Evolutionary conservation across 2,329 filamentous ascomycete species (phyloP).

Genomic region (Phialocephala subalpina): DNA sequence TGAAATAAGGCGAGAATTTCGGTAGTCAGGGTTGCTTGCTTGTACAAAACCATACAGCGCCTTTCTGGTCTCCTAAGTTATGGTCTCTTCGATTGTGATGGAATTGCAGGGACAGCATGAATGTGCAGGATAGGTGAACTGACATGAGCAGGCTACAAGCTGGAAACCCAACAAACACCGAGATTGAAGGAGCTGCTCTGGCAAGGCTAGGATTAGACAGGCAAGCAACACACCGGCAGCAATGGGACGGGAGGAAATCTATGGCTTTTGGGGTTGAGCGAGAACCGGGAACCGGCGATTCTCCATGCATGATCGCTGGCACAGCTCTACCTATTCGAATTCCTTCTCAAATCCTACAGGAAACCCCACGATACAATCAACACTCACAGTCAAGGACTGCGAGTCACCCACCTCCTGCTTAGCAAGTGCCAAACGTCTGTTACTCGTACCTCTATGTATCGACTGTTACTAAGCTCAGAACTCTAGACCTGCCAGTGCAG

Average conservation of each 20-base stretch:
- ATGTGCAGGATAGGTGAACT: neutral
- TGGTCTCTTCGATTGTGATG: neutral
- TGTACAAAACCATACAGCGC: constrained; percentile 45
- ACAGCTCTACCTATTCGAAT: too few species aligned
- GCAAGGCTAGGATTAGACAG: neutral
- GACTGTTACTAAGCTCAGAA: neutral
- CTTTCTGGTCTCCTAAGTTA: constrained; percentile 27
- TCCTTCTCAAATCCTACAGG: too few species aligned
- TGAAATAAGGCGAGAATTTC: constrained; percentile 36
- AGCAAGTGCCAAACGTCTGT: neutral
- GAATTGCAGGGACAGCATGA: neutral
- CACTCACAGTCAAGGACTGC: too few species aligned
- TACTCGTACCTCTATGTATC: neutral
- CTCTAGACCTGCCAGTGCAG: neutral
- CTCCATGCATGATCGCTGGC: too few species aligned
- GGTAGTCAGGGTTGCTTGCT: constrained; percentile 43
- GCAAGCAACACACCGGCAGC: too few species aligned
- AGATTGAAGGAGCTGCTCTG: neutral
- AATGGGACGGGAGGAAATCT: too few species aligned
- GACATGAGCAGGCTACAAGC: neutral
- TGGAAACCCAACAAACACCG: neutral
- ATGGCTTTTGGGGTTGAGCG: too few species aligned
- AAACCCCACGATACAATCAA: too few species aligned
- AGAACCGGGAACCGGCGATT: too few species aligned
- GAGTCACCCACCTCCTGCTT: neutral